A percentile compares a stretch with the other conserved stretches of the same genome.
These are phyloP conservation scores for Jamesozyma rosinii DNA, from an alignment of 805 yeast species.

Conservation along the genomic window DNA sequence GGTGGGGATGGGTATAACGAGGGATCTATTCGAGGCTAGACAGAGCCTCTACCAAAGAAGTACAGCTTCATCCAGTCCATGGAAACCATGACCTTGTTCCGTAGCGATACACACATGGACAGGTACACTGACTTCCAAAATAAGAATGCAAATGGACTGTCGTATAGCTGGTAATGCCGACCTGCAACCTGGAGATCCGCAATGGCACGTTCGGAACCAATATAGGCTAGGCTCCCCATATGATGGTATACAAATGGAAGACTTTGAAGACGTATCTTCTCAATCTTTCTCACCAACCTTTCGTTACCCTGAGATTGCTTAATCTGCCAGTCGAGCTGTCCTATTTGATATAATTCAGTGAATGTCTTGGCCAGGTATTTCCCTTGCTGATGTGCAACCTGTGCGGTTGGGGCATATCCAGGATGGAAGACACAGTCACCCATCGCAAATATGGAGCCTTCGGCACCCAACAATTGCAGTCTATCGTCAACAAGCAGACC, in stretches of 20 bases:
- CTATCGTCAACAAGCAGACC: slow-evolving; percentile 81
- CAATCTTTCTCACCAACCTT: slow-evolving; percentile 36
- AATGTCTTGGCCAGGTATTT: slow-evolving; percentile 65
- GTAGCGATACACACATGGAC: slow-evolving; percentile 81
- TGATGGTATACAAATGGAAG: slow-evolving; percentile 71
- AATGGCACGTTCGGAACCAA: slow-evolving; percentile 88
- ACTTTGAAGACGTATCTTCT: slow-evolving; percentile 33
- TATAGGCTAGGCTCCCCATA: slow-evolving; percentile 89
- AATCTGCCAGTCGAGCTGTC: slow-evolving; percentile 41
- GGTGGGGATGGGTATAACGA: too few species aligned
- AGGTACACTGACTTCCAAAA: slow-evolving; percentile 95
- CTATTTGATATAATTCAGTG: slow-evolving; percentile 53
- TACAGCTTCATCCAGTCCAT: slow-evolving; percentile 85
- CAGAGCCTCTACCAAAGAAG: slow-evolving; percentile 81
- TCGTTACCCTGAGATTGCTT: slow-evolving; percentile 19
- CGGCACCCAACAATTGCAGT: slow-evolving; percentile 72
- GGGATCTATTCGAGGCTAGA: slow-evolving; percentile 11
- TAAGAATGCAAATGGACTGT: slow-evolving; percentile 81
- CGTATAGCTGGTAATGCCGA: slow-evolving; percentile 71
- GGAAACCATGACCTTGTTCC: slow-evolving; percentile 78
- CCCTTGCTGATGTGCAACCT: slow-evolving; percentile 95
- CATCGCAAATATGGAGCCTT: slow-evolving; percentile 67
- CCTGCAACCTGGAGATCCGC: slow-evolving; percentile 79
- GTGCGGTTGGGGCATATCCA: slow-evolving; percentile 92
- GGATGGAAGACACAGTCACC: slow-evolving; percentile 91